Conservation (phyloP, 768 basidiomycete species). For the Boletus sensibilis region DNA sequence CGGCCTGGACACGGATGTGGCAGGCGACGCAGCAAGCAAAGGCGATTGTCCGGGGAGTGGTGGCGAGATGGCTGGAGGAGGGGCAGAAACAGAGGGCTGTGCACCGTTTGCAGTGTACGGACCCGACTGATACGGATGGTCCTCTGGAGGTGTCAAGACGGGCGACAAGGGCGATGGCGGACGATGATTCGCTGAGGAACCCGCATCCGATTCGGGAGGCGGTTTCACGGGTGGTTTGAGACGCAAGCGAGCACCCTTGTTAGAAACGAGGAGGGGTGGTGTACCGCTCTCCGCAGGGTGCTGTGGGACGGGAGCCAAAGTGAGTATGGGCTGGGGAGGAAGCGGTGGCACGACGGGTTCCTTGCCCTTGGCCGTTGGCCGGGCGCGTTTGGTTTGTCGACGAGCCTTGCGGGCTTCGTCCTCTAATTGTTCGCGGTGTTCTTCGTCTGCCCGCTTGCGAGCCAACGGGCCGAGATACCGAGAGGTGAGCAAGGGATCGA, state of each 20-base stretch:
- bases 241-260: slow-evolving; percentile 48
- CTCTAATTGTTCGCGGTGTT: slow-evolving; percentile 40
- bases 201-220: slow-evolving; percentile 19
- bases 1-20: slow-evolving; percentile 23
- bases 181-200: slow-evolving; percentile 20
- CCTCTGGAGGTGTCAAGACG: slow-evolving; percentile 35
- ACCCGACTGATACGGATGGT: slow-evolving; percentile 27
- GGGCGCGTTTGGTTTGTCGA: slow-evolving; percentile 34
- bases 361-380: slow-evolving; percentile 39
- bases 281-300: slow-evolving; percentile 15
- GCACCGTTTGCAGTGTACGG: slow-evolving; percentile 26
- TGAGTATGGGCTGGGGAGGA: slow-evolving; percentile 28
- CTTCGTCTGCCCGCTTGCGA: slow-evolving; percentile 45
- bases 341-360: slow-evolving; percentile 27
- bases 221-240: slow-evolving; percentile 46
- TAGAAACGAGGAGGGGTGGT: slow-evolving; percentile 41
- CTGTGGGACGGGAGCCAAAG: slow-evolving; percentile 25
- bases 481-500: slow-evolving; percentile 47
- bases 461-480: slow-evolving; percentile 46
- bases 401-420: slow-evolving; percentile 47
- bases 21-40: slow-evolving; percentile 16
- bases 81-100: slow-evolving; percentile 16
- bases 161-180: slow-evolving; percentile 36
- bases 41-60: slow-evolving; percentile 26
- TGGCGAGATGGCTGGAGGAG: slow-evolving; percentile 17